phyloP scores from a whole-genome alignment of 1,139 yeast genomes.

The Yamadazyma taylorii region DNA sequence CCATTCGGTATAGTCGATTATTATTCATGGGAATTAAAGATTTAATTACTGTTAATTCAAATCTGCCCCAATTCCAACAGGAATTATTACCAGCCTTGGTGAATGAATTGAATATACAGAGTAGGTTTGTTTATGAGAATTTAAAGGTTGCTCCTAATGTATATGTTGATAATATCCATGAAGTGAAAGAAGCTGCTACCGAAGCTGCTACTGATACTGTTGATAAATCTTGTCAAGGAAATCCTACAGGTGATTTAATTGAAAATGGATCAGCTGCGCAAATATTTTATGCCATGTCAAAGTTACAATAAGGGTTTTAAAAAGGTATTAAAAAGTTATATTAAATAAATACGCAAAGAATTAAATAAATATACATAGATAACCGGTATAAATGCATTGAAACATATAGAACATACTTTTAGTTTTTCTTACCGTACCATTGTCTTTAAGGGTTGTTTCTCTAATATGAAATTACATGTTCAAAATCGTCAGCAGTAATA shows the following conservation, averaged over 20 bases:
- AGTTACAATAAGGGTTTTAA: conserved; percentile 5
- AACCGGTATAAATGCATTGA: neutral
- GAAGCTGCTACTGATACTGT: neutral
- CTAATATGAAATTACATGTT: conserved; percentile 18
- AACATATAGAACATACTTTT: too few species aligned
- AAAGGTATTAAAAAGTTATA: neutral
- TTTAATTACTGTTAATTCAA: conserved; percentile 14
- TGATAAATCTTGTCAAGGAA: conserved; percentile 17
- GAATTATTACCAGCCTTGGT: conserved; percentile 11
- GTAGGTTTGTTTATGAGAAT: conserved; percentile 19
- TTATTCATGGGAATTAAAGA: conserved; percentile 29
- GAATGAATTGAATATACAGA: conserved; percentile 24
- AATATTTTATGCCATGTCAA: conserved; percentile 19
- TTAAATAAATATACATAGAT: conserved; percentile 1
- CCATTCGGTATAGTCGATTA: conserved; percentile 24
- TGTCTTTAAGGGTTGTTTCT: too few species aligned
- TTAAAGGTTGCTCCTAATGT: conserved; percentile 22
- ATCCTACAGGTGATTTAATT: conserved; percentile 19
- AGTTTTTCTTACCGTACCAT: too few species aligned
- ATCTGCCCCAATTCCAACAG: conserved; percentile 8
- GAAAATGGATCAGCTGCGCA: conserved; percentile 28
- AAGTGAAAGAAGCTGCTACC: conserved; percentile 6
- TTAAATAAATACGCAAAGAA: conserved; percentile 1
- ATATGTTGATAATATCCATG: conserved; percentile 8
- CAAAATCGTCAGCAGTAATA: conserved; percentile 25